Evolutionary conservation across 2,329 filamentous ascomycete genomes (phyloP).

Genomic region (Fusarium sp.): DNA sequence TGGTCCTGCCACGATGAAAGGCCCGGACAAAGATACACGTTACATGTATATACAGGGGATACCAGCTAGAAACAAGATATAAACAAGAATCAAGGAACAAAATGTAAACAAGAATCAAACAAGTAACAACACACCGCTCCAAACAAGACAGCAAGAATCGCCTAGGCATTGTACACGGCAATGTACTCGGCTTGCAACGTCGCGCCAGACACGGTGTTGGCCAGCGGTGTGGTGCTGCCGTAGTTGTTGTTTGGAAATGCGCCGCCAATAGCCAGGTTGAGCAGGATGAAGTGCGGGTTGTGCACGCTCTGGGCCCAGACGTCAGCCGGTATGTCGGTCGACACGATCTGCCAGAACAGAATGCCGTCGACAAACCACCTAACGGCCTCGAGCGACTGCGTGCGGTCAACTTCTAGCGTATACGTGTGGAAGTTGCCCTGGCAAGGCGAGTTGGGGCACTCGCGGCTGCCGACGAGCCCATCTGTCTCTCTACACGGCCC

Average conservation of each 20-base stretch:
- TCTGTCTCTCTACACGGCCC: constrained; percentile 60
- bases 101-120: too few relatives aligned
- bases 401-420: constrained; percentile 54
- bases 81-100: too few relatives aligned
- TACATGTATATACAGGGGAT: too few relatives aligned
- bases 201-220: constrained; percentile 10
- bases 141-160: background rate
- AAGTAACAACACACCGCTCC: background rate
- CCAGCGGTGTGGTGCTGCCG: constrained; percentile 11
- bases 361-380: constrained; percentile 55
- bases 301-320: constrained; percentile 18
- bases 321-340: constrained; percentile 12
- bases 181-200: constrained; percentile 16
- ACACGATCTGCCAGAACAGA: constrained; percentile 40
- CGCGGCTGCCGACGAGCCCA: constrained; percentile 5
- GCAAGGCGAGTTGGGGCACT: constrained; percentile 8
- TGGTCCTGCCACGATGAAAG: too few relatives aligned
- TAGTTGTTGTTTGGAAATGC: constrained; percentile 50
- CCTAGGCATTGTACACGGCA: constrained; percentile 14
- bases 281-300: constrained; percentile 53
- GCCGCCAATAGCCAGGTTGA: constrained; percentile 60
- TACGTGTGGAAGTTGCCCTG: constrained; percentile 53
- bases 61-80: too few relatives aligned
- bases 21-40: too few relatives aligned
- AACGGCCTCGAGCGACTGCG: constrained; percentile 51